Base-by-base conservation (phyloP, 176 grass and related monocot species). In the Elymus sibiricus region DNA sequence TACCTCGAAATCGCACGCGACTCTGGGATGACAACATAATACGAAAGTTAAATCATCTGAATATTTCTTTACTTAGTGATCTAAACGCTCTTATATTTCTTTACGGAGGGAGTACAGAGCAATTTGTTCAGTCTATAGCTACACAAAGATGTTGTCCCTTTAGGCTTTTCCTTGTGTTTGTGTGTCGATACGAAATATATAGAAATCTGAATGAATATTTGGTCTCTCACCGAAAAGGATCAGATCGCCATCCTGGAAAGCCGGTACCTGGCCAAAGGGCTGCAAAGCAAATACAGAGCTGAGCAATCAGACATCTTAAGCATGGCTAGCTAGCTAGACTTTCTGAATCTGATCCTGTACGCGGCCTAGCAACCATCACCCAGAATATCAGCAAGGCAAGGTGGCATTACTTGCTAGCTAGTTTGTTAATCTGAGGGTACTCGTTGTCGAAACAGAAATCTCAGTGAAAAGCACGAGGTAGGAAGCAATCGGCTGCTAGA, bases 1-100 rank as follows among this genome's bases (percentile, higher is more conserved):
- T 94, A 92, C 47, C 66, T 88, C 2, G 80, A 78, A 68, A 97
- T 92, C 7, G 92, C 86, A 6, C 92, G 74, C 16, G 94, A 97
- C 71, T 94, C 94, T 97, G 76, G 42, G 24, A n/a, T 68, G 16
- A 76, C 53, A 46, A 16, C 26, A 13, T 27, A 44, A 4, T 15
- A 5, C 6, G 2, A 21, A 22, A 58, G 1, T 3, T 22, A 22
- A 9, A 58, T 49, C 46, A 43, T 21, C 51, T 22, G 53, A 22
- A 22, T 58, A 22, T n/a, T n/a, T n/a, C n/a, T n/a, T n/a, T n/a
- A n/a, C n/a, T n/a, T n/a, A n/a, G n/a, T n/a, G n/a, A n/a, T n/a
- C n/a, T n/a, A n/a, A n/a, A n/a, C n/a, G n/a, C n/a, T n/a, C n/a
- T n/a, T n/a, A n/a, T n/a, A n/a, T n/a, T n/a, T n/a, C n/a, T n/a